Evolutionary conservation across 2,329 filamentous ascomycete genomes (phyloP), one percentile per base, ranked within the genome.

Genomic region (Botrytis pseudocinerea): DNA sequence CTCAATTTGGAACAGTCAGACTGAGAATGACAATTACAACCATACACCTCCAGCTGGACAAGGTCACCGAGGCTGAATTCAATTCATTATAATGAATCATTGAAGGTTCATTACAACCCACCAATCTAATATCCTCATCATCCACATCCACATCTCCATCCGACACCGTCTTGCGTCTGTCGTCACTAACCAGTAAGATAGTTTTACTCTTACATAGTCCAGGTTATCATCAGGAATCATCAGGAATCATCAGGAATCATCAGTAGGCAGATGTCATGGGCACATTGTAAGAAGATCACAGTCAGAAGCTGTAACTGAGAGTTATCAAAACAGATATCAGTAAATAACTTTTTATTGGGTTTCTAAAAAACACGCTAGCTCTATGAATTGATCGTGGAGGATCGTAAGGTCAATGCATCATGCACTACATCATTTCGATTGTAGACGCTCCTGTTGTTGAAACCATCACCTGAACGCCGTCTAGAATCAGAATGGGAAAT

Each of bases 401-500:
- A 81, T 81, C 66, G 74, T 75, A 73, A 61, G 75, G 75, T 78
- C 76, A 78, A 75, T 78, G 72, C 68, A 73, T 64, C 63, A 70
- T 76, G 76, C 74, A 73, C 74, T 73, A 76, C 77, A 77, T 74
- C 76, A 78, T 71, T 77, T 76, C 75, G 75, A 78, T 77, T 78
- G 74, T 76, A 77, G 77, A 78, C 78, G 78, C 76, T 78, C 76
- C 84, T 83, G 85, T 86, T 87, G 85, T 87, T 87, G 85, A 87
- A 87, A 86, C 85, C 83, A 82, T 85, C 70, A 83, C 82, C 80
- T 81, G 83, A 85, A 85, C 84, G 85, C 84, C 85, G 76, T 79
- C 78, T 79, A 79, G 76, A 80, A 82, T 81, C 79, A 80, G 77
- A 80, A 78, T 81, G 79, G 79, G 80, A 79, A 81, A 80, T 80